Conservation (phyloP, 352 stramenopile genomes). For the Pythium periplocum region DNA sequence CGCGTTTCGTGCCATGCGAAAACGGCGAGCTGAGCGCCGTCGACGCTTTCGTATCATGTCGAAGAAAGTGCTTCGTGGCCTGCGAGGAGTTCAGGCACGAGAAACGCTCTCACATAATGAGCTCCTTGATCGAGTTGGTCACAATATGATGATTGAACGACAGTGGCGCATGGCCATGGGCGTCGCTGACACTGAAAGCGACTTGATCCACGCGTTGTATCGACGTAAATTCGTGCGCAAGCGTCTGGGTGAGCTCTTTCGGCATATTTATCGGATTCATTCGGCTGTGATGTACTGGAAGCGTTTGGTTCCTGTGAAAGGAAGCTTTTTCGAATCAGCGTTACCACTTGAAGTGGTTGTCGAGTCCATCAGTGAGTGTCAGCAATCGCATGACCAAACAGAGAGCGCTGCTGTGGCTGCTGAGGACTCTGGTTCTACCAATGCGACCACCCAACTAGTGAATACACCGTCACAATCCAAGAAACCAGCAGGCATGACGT, state of each 20-base stretch:
- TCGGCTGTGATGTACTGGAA: constrained; percentile 34
- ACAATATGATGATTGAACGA: constrained; percentile 61
- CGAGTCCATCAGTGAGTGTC: too few relatives aligned
- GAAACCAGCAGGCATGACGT: too few relatives aligned
- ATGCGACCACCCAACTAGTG: too few relatives aligned
- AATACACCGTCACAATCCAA: too few relatives aligned
- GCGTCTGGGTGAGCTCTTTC: constrained; percentile 29
- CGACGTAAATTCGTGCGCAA: constrained; percentile 53
- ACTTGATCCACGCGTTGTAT: constrained; percentile 51
- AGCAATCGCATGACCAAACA: too few relatives aligned
- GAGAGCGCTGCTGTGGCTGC: too few relatives aligned
- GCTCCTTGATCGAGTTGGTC: constrained; percentile 41
- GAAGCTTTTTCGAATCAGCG: too few relatives aligned
- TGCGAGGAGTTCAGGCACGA: constrained; percentile 30
- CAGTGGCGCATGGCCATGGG: constrained; percentile 67
- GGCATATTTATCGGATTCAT: constrained; percentile 20
- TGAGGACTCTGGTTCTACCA: too few relatives aligned
- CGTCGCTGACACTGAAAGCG: constrained; percentile 44
- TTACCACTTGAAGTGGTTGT: too few relatives aligned
- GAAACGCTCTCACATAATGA: constrained; percentile 46
- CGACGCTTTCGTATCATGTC: constrained; percentile 34
- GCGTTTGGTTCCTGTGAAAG: constrained; percentile 14
- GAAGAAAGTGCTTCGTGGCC: constrained; percentile 44
- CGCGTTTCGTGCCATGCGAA: constrained; percentile 31
- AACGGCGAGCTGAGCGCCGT: constrained; percentile 19